These are phyloP conservation scores for Lichtheimia corymbifera DNA, from an alignment of 371 early-diverging fungal genomes.

Conservation along the genomic window DNA sequence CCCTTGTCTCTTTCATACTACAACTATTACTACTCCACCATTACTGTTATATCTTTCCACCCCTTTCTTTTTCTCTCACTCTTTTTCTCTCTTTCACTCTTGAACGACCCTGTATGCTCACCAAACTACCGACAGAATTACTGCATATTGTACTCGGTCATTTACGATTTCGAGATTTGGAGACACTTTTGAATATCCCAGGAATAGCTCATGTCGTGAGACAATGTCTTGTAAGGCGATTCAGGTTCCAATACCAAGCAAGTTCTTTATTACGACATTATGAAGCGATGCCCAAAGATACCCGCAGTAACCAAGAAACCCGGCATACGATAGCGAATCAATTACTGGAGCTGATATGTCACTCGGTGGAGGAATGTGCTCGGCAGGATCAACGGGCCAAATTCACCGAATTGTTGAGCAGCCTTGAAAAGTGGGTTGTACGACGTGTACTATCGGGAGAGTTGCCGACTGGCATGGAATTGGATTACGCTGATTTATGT, in stretches of 20 bases:
- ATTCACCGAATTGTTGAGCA: constrained; percentile 38
- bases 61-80: not conserved
- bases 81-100: not conserved
- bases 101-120: constrained; percentile 20
- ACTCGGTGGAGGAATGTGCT: constrained; percentile 26
- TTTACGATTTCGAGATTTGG: constrained; percentile 36
- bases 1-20: not conserved
- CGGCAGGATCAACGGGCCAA: constrained; percentile 33
- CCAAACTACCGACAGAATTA: constrained; percentile 41
- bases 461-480: constrained; percentile 25
- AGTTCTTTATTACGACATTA: constrained; percentile 23
- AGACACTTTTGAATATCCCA: constrained; percentile 13
- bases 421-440: constrained; percentile 35
- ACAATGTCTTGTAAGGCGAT: constrained; percentile 30
- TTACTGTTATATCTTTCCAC: too few relatives aligned
- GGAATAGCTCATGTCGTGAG: constrained; percentile 13
- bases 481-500: constrained; percentile 45
- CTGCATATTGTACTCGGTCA: constrained; percentile 26
- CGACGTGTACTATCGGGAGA: constrained; percentile 28
- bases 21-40: too few relatives aligned
- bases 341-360: constrained; percentile 31
- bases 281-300: constrained; percentile 25
- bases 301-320: constrained; percentile 21
- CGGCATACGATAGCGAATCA: constrained; percentile 22
- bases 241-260: constrained; percentile 32